Base-by-base conservation (phyloP, 306 rosid genomes). In the Vachellia collinsii region DNA sequence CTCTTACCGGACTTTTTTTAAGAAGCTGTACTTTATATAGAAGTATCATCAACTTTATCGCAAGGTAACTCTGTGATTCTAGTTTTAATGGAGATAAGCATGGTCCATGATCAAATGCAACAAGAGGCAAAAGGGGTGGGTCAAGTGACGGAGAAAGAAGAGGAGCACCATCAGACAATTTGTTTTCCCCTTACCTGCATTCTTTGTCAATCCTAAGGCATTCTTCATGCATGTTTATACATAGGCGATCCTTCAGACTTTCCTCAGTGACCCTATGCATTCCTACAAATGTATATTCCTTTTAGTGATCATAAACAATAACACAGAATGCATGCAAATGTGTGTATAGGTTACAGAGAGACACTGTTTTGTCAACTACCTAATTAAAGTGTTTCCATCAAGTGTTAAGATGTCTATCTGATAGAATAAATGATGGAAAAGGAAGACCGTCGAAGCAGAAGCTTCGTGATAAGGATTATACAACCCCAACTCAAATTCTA, bases 121-220 rank as follows among this genome's bases (percentile, higher is more conserved):
- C 10, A 13, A 72, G 77, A 81, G 47, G 47, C 68, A 34, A 77
- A 77, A 34, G 39, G n/a, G n/a, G n/a, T n/a, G 67, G 67, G 61
- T 39, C 11, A 41, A 20, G 12, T 12, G 50, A 22, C 14, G 3
- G 42, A 39, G 65, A 13, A 11, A 14, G 36, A 43, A 48, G 19
- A 16, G 19, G 44, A 22, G 54, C 48, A 68, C 65, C 11, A 64
- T 10, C 13, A 66, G 56, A 71, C 8, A 46, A 34, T 0, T 74
- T 11, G 19, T 53, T 72, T 72, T 62, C 72, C 62, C 50, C 73
- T 84, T 56, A 91, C 97, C 85, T 82, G 91, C 88, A 87, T 56
- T 85, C 86, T 74, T 85, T 89, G 88, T 87, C 90, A 64, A 88
- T 86, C 81, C 84, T 80, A 80, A 85, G 90, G 76, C 91, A 91